These are phyloP conservation scores for Themeda triandra DNA, from an alignment of 176 grass and related monocot genomes.

Conservation along the genomic window DNA sequence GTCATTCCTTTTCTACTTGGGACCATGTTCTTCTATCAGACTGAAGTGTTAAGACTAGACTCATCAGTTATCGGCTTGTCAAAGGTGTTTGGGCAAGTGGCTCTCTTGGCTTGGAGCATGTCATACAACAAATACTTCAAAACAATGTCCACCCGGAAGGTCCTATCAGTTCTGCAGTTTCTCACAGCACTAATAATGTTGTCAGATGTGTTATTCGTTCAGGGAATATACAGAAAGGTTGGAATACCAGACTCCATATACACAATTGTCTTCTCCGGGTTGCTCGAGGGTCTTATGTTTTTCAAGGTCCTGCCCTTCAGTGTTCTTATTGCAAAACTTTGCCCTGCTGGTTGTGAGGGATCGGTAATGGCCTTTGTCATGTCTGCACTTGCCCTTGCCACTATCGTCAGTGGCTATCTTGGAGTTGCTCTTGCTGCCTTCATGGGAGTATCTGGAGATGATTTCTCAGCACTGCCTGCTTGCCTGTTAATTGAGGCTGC, in stretches of 20 bases:
- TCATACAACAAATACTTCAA: constrained; percentile 82
- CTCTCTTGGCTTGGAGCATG: constrained; percentile 82
- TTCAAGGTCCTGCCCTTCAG: constrained; percentile 84
- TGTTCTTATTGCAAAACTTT: constrained; percentile 71
- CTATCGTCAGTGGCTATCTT: constrained; percentile 77
- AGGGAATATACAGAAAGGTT: constrained; percentile 61
- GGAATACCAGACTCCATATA: constrained; percentile 78
- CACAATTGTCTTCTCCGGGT: constrained; percentile 73
- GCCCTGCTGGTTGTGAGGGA: constrained; percentile 79
- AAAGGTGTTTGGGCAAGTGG: constrained; percentile 78
- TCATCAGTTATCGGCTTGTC: constrained; percentile 85
- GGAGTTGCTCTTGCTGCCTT: constrained; percentile 71
- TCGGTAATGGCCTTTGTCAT: constrained; percentile 91
- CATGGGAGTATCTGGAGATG: constrained; percentile 54
- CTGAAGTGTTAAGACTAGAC: constrained; percentile 74
- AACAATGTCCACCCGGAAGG: constrained; percentile 56
- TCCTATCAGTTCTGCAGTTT: constrained; percentile 70
- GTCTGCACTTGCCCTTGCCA: constrained; percentile 74
- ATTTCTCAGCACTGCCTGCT: constrained; percentile 66
- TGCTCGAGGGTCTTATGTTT: constrained; percentile 65
- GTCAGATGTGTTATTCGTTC: constrained; percentile 81
- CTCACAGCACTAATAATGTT: constrained; percentile 56
- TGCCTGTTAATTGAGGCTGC: constrained; percentile 68
- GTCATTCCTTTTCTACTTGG: constrained; percentile 71
- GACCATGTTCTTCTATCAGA: constrained; percentile 99